A percentile compares a stretch with the other conserved stretches of the same genome.
Evolutionary conservation across 148 eudicot genomes (phyloP).

Genomic region (Vaccinium corymbosum): DNA sequence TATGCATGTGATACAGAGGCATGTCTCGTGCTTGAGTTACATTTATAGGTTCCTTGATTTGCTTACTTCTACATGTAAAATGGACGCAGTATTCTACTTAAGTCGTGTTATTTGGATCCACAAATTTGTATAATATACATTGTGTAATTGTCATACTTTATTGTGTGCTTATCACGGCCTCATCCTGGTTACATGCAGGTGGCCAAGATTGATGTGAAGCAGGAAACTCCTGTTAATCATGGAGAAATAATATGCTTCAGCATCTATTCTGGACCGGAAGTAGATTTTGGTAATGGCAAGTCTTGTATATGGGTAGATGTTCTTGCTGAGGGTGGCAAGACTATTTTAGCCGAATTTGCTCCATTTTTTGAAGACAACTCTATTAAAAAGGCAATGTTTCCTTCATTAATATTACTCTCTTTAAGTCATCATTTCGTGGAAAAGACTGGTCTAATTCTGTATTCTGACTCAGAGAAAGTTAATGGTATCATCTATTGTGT

Average conservation of each 20-base stretch:
- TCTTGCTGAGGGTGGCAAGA: conserved; percentile 82
- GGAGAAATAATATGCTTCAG: conserved; percentile 98
- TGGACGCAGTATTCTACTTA: conserved; percentile 7
- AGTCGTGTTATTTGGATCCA: not conserved
- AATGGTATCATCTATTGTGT: not conserved
- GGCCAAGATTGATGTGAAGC: conserved; percentile 85
- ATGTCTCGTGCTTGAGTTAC: conserved; percentile 24
- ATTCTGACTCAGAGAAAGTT: not conserved
- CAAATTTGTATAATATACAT: not conserved
- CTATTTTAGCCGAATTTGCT: conserved; percentile 66
- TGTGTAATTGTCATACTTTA: not conserved
- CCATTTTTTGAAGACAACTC: conserved; percentile 83
- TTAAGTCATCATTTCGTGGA: not conserved
- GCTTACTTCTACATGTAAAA: not conserved
- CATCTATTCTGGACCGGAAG: conserved; percentile 80
- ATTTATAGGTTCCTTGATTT: not conserved
- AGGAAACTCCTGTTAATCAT: conserved; percentile 90
- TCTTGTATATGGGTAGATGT: conserved; percentile 95
- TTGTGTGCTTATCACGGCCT: conserved; percentile 12
- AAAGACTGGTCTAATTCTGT: not conserved
- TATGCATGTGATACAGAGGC: conserved; percentile 99
- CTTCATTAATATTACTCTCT: not conserved
- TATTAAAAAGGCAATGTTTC: conserved; percentile 64
- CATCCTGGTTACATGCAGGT: conserved; percentile 45
- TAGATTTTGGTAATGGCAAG: conserved; percentile 75